phyloP scores from a whole-genome alignment of 2,329 filamentous ascomycete species.

The Microsporum canis region DNA sequence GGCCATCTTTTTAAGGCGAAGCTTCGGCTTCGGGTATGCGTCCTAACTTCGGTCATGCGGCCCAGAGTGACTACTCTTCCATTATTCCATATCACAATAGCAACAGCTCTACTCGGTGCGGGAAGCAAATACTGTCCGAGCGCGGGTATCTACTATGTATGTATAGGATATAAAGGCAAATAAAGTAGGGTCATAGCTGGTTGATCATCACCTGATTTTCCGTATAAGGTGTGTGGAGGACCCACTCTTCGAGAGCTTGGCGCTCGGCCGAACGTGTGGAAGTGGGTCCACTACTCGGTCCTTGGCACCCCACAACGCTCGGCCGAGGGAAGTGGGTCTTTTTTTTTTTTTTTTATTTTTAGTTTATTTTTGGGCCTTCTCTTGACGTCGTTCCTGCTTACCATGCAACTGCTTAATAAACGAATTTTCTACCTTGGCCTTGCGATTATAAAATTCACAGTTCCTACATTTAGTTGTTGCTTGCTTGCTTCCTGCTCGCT shows the following conservation, averaged over 20 bases:
- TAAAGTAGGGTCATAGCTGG: neutral
- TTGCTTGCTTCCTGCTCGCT: neutral
- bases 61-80: neutral
- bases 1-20: neutral
- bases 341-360: neutral
- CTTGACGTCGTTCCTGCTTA: neutral
- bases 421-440: neutral
- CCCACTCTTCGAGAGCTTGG: neutral
- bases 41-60: neutral
- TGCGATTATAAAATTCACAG: neutral
- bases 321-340: neutral
- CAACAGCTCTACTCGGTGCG: neutral
- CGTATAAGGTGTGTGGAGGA: too few species aligned
- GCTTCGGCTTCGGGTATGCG: neutral
- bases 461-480: neutral
- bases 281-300: neutral
- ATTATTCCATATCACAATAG: neutral
- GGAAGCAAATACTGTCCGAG: neutral
- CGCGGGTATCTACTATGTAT: neutral
- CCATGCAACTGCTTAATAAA: neutral
- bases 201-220: neutral
- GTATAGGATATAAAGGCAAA: too few species aligned
- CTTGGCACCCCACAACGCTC: neutral
- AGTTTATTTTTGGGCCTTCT: neutral
- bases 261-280: neutral